Conservation (phyloP, 2,329 filamentous ascomycete species). For the Calonectria naviculata region DNA sequence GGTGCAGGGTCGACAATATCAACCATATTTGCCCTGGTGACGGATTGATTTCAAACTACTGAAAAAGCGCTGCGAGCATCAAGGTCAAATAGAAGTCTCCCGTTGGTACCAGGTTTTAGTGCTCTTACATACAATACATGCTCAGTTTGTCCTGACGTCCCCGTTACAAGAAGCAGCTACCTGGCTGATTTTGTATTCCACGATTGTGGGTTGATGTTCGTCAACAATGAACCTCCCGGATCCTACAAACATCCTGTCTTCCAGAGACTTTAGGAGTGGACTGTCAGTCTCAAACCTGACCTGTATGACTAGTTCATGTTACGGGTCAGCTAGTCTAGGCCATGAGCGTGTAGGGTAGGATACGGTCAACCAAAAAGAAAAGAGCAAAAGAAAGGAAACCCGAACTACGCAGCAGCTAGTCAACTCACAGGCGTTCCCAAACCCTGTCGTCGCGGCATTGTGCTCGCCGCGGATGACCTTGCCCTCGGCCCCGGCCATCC, state of each 20-base stretch:
- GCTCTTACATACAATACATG: neutral
- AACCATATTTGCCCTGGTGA: constrained; percentile 29
- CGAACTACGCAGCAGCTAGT: neutral
- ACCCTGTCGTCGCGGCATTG: constrained; percentile 51
- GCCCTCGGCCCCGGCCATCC: constrained; percentile 45
- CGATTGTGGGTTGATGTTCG: constrained; percentile 44
- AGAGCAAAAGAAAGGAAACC: neutral
- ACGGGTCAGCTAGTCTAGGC: neutral
- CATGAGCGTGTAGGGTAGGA: neutral
- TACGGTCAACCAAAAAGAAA: neutral
- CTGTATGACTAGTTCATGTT: constrained; percentile 46
- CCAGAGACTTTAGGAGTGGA: constrained; percentile 46
- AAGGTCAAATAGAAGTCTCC: constrained; percentile 3
- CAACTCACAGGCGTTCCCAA: constrained; percentile 52
- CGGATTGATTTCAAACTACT: constrained; percentile 35
- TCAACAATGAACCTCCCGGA: constrained; percentile 54
- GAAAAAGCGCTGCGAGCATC: constrained; percentile 11
- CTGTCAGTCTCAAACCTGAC: constrained; percentile 52
- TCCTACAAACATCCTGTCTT: constrained; percentile 53
- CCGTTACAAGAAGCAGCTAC: constrained; percentile 43
- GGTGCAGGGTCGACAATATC: constrained; percentile 26
- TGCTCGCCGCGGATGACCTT: constrained; percentile 46
- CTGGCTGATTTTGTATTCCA: constrained; percentile 57
- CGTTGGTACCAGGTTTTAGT: neutral
- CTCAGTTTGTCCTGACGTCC: constrained; percentile 14